Base-by-base conservation (phyloP, 306 rosid species). In the Pyrus pyrifolia region DNA sequence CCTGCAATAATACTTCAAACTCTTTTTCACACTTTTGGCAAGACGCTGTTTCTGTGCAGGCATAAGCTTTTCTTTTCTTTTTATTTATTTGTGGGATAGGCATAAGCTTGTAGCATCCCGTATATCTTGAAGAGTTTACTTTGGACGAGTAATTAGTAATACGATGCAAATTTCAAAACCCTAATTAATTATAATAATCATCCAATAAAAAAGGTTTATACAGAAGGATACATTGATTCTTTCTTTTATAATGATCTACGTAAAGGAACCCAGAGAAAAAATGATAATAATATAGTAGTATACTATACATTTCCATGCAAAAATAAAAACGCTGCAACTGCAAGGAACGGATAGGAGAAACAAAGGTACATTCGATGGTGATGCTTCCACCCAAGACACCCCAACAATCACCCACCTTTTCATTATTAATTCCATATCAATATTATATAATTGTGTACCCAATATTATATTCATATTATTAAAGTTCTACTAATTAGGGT, bases 331-430 rank as follows among this genome's bases (percentile, higher is more conserved):
- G 71, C 81, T 78, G 81, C 52, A 46, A 35, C 81, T 77, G 81
- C 52, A 46, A 35, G 84, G 78, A 84, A 57, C 76, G 65, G 81
- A 85, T 82, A 53, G 58, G 79, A 82, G 88, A 88, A 82, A 84
- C 85, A 87, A 87, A 83, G 93, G 86, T 78, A 77, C 86, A 70
- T 81, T 68, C 87, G 97, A 92, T 77, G 71, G 91, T 71, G 96
- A 92, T 88, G 71, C 90, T 84, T 88, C 96, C 96, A 92, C 91
- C 93, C 82, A 84, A 67, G 84, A 60, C 83, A 80, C 90, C 91
- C 81, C 91, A 89, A 86, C 79, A 84, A 88, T 78, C 82, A 82
- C 80, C 81, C 76, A 35, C 88, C 83, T 84, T 90, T 87, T 69
- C 66, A 71, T 88, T 85, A 84, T 77, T 63, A 74, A 74, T 80